Evolutionary conservation across 2,329 filamentous ascomycete species (phyloP).

Genomic region (Diplodia intermedia): DNA sequence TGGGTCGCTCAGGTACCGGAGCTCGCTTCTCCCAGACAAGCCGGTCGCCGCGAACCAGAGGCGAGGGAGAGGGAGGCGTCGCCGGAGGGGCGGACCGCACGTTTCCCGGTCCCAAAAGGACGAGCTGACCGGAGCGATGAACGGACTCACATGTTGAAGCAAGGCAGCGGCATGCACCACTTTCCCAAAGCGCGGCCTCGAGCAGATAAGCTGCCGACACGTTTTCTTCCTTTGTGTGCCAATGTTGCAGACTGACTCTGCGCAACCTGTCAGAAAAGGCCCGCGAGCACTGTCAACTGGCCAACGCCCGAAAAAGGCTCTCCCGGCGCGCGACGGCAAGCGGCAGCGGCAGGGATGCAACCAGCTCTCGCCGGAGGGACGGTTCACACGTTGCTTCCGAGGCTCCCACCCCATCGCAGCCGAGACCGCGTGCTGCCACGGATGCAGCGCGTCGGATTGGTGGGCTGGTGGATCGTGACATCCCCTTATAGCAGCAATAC

Average conservation of each 20-base stretch:
- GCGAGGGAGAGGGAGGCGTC: background rate
- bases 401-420: background rate
- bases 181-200: slow-evolving; percentile 5
- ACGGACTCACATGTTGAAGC: background rate
- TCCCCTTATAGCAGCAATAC: background rate
- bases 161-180: slow-evolving; percentile 7
- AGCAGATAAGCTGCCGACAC: slow-evolving; percentile 27
- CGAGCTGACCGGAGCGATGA: too few species aligned
- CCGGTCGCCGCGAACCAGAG: too few species aligned
- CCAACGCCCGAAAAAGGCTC: background rate
- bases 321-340: slow-evolving; percentile 4
- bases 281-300: background rate
- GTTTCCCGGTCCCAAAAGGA: background rate
- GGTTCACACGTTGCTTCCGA: slow-evolving; percentile 21
- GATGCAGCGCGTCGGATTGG: too few species aligned
- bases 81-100: slow-evolving; percentile 11
- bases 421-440: too few species aligned
- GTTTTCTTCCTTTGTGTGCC: slow-evolving; percentile 14
- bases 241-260: slow-evolving; percentile 25
- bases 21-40: background rate
- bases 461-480: too few species aligned
- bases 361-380: background rate
- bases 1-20: slow-evolving; percentile 9
- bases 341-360: background rate
- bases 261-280: slow-evolving; percentile 16